These are phyloP conservation scores for Sclerotinia subarctica DNA, from an alignment of 2,329 filamentous ascomycete species.

Conservation along the genomic window DNA sequence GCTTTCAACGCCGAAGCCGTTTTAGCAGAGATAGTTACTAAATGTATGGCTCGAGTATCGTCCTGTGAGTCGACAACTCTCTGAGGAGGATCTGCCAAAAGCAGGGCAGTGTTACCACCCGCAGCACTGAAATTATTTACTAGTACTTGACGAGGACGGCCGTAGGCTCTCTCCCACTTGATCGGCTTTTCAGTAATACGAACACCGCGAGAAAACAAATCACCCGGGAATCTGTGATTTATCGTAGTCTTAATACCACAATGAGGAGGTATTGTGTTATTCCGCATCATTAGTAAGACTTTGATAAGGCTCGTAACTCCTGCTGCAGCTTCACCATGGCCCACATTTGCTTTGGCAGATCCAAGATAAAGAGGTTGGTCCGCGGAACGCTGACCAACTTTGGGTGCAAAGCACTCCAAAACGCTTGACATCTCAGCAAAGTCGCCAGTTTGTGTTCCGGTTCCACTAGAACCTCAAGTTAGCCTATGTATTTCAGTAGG, in stretches of 20 bases:
- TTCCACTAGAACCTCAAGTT: background rate
- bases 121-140: slow-evolving; percentile 48
- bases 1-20: no score
- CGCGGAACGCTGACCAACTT: slow-evolving; percentile 32
- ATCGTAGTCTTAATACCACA: slow-evolving; percentile 28
- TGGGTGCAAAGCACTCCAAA: slow-evolving; percentile 18
- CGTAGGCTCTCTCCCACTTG: slow-evolving; percentile 36
- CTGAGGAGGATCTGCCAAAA: slow-evolving; percentile 21
- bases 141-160: background rate
- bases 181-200: background rate
- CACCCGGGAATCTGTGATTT: slow-evolving; percentile 31
- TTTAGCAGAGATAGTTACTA: background rate
- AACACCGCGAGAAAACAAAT: slow-evolving; percentile 21
- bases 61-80: no score
- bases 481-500: no score
- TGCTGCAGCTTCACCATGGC: slow-evolving; percentile 22
- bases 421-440: slow-evolving; percentile 25
- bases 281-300: slow-evolving; percentile 28
- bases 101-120: slow-evolving; percentile 24
- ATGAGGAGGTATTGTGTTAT: slow-evolving; percentile 25
- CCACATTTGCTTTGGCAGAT: slow-evolving; percentile 35
- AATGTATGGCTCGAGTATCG: background rate
- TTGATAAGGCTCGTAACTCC: slow-evolving; percentile 33
- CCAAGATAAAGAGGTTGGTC: slow-evolving; percentile 24
- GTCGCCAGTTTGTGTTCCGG: slow-evolving; percentile 29